These are phyloP conservation scores for Populus trichocarpa DNA, from an alignment of 441 rosid genomes.

Conservation along the genomic window DNA sequence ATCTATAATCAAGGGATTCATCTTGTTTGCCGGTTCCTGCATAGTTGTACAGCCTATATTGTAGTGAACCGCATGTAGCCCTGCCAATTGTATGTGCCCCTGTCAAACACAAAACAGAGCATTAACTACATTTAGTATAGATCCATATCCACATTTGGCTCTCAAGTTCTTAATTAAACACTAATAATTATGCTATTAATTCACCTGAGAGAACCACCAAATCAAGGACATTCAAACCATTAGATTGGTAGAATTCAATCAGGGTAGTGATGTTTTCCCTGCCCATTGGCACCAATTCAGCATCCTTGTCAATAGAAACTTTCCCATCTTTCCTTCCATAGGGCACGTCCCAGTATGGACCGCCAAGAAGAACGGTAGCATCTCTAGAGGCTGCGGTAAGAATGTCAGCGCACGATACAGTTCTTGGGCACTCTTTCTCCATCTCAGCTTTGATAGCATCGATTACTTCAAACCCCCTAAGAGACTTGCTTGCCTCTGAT, in stretches of 20 bases:
- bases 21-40: slow-evolving; percentile 44
- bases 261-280: slow-evolving; percentile 43
- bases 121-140: background rate
- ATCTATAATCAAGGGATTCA: slow-evolving; percentile 39
- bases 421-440: slow-evolving; percentile 55
- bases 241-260: slow-evolving; percentile 64
- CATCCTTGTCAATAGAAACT: slow-evolving; percentile 47
- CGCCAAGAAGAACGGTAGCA: slow-evolving; percentile 49
- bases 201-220: slow-evolving; percentile 67
- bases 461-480: slow-evolving; percentile 39
- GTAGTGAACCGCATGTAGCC: slow-evolving; percentile 49
- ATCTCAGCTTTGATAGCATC: slow-evolving; percentile 50
- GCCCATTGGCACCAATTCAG: slow-evolving; percentile 54
- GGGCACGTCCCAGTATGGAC: slow-evolving; percentile 65
- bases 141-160: background rate
- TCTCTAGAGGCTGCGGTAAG: slow-evolving; percentile 51
- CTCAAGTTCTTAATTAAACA: background rate
- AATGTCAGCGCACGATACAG: slow-evolving; percentile 72
- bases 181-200: background rate
- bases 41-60: slow-evolving; percentile 54
- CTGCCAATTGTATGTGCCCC: slow-evolving; percentile 88
- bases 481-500: slow-evolving; percentile 53
- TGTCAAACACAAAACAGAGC: background rate
- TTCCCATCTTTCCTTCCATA: slow-evolving; percentile 70
- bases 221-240: slow-evolving; percentile 62